A percentile compares a stretch with the other conserved stretches of the same genome.
These are phyloP conservation scores for Anethum foeniculum DNA, from an alignment of 140 eudicot species.

Conservation along the genomic window DNA sequence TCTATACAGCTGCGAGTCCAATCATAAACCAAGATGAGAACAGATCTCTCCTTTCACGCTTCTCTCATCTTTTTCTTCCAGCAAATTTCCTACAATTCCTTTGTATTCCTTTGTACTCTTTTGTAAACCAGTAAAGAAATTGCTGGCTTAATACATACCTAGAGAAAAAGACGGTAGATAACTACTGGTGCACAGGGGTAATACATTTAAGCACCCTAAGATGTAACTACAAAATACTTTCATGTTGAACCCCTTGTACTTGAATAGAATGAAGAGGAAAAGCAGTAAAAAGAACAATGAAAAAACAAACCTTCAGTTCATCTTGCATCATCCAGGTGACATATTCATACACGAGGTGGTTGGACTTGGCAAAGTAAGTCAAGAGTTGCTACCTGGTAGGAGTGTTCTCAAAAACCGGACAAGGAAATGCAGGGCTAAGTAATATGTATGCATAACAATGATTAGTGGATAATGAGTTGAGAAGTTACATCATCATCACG, in stretches of 20 bases:
- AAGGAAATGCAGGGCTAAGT: neutral
- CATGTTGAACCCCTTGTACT: too few species aligned
- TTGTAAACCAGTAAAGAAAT: conserved; percentile 50
- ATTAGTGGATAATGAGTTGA: too few species aligned
- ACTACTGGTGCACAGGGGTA: too few species aligned
- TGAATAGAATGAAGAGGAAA: neutral
- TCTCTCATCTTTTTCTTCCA: conserved; percentile 47
- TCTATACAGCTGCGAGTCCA: conserved; percentile 43
- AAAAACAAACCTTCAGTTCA: too few species aligned
- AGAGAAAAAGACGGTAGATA: too few species aligned
- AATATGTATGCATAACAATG: too few species aligned
- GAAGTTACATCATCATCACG: too few species aligned
- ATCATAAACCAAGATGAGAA: conserved; percentile 51
- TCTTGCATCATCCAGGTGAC: neutral
- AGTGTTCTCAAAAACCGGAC: neutral
- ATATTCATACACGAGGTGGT: neutral
- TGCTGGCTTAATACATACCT: conserved; percentile 52
- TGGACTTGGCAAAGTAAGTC: neutral
- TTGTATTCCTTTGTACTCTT: conserved; percentile 49
- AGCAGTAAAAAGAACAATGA: too few species aligned
- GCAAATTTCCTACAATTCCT: conserved; percentile 55
- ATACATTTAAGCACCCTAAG: too few species aligned
- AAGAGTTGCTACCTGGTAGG: neutral
- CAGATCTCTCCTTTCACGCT: conserved; percentile 31
- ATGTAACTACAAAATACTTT: too few species aligned